Evolutionary conservation across 768 basidiomycete genomes (phyloP), one percentile per base, ranked within the genome.

Genomic region (Pholiota molesta): DNA sequence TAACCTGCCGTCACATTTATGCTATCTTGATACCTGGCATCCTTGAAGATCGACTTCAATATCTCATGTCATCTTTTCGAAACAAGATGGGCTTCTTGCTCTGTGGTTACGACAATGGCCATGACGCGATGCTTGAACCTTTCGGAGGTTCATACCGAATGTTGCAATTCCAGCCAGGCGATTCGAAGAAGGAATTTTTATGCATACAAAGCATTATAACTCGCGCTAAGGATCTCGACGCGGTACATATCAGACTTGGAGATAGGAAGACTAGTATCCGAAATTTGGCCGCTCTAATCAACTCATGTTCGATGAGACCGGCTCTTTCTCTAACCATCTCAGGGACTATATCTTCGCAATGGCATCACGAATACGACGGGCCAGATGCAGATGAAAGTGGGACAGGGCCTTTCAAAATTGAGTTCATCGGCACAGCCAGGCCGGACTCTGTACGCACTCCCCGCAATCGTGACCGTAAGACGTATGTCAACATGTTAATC

Each of bases 1-100:
- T 61, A 42, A 44, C 52, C n/a, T 61, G 54, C 55, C 40, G 44
- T 21, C 53, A 29, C 31, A n/a, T 56, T 10, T 55, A 55, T 26
- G 23, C 42, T 5, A 29, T 40, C 21, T 33, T 61, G 21, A 55
- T 61, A 13, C 47, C 40, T 17, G 23, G 23, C 42, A 55, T 61
- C 21, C 53, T 61, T 19, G 53, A 31, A 21, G 55, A 31, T 7
- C 52, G 55, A 19, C 29, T 23, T 52, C 29, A 55, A 47, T 23
- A 55, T 29, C 19, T 28, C 52, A 29, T 35, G 19, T 23, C 45
- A 11, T 47, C 17, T 26, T 23, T 4, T 23, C 21, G 6, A 19
- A 16, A 42, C 17, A 42, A 16, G 10, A 17, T 42, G 40, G 2
- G 14, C 40, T 16, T 42, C 40, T 16, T 21, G 3, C 42, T 44